A percentile compares a stretch with the other conserved stretches of the same genome.
Conservation (phyloP, 1,139 yeast species). For the Sugiyamaella castrensis region DNA sequence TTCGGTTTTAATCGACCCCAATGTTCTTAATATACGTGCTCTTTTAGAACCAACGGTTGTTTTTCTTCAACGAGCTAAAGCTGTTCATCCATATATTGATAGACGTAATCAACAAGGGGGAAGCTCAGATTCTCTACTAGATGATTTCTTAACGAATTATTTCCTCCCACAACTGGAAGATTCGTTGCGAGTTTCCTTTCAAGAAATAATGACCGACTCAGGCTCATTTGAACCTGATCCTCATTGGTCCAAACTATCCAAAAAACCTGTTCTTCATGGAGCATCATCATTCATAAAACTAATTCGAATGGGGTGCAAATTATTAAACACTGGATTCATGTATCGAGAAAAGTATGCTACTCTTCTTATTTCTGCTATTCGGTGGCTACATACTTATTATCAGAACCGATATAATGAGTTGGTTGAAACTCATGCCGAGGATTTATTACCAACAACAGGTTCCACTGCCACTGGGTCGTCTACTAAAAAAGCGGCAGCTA, state of each 20-base stretch:
- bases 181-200: slow-evolving; percentile 46
- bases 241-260: slow-evolving; percentile 34
- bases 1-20: slow-evolving; percentile 67
- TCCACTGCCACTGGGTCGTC: slow-evolving; percentile 2
- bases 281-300: slow-evolving; percentile 32
- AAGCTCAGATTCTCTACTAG: slow-evolving; percentile 45
- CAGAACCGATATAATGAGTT: slow-evolving; percentile 22
- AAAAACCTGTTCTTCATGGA: slow-evolving; percentile 34
- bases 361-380: slow-evolving; percentile 31
- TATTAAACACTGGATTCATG: slow-evolving; percentile 36
- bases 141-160: slow-evolving; percentile 58
- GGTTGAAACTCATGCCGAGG: slow-evolving; percentile 23
- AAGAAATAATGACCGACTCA: slow-evolving; percentile 31
- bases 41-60: slow-evolving; percentile 60
- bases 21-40: slow-evolving; percentile 78
- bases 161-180: slow-evolving; percentile 65
- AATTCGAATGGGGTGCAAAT: slow-evolving; percentile 31
- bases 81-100: slow-evolving; percentile 36
- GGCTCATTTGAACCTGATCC: slow-evolving; percentile 29
- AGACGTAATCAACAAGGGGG: slow-evolving; percentile 12
- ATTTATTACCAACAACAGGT: slow-evolving; percentile 10
- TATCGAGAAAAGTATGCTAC: slow-evolving; percentile 38
- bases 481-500: slow-evolving; percentile 18
- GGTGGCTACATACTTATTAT: slow-evolving; percentile 24
- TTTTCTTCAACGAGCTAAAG: slow-evolving; percentile 52